Evolutionary conservation across 2,329 filamentous ascomycete genomes (phyloP), one percentile per base, ranked within the genome.

Genomic region (Arthroderma uncinatum): DNA sequence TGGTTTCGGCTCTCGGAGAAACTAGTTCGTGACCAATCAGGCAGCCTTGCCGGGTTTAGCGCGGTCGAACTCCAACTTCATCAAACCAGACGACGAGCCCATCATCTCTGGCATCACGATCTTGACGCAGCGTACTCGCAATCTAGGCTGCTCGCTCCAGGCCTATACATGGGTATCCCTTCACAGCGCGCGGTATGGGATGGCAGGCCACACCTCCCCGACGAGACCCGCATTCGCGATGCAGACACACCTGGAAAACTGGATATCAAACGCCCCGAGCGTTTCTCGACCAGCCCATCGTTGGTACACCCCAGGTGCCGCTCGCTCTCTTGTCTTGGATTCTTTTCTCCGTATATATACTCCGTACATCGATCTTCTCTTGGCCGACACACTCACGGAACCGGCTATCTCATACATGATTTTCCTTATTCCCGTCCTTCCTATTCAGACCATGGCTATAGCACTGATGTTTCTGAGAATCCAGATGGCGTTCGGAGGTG

Each of bases 161-260:
- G 25, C 5, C 28, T 53, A 53, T 53, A 30, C 50, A 53, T 53
- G 50, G 50, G 50, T 53, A 53, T 53, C 50, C 50, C 50, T 53
- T 37, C 50, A 53, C 25, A n/a, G 25, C 50, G 37, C 36, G 14
- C 39, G 36, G 50, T 12, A 53, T 53, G 50, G 14, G 16, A 37
- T 53, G 44, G n/a, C 44, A 53, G 37, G 14, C 50, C 33, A 12
- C 50, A 21, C 36, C n/a, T 14, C 36, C 36, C 50, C 50, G 50
- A 53, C 19, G 23, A 39, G 50, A 53, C 50, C 50, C 50, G 50
- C 33, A 53, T 39, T 36, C 28, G 19, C 14, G 30, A 39, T 37
- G 30, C 33, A 39, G 30, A 39, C 50, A 23, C 30, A 44, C n/a
- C 19, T 5, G 36, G 19, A 53, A 39, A 53, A 53, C 33, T 53